Evolutionary conservation across 768 basidiomycete species (phyloP).

Genomic region (Pisolithus albus): DNA sequence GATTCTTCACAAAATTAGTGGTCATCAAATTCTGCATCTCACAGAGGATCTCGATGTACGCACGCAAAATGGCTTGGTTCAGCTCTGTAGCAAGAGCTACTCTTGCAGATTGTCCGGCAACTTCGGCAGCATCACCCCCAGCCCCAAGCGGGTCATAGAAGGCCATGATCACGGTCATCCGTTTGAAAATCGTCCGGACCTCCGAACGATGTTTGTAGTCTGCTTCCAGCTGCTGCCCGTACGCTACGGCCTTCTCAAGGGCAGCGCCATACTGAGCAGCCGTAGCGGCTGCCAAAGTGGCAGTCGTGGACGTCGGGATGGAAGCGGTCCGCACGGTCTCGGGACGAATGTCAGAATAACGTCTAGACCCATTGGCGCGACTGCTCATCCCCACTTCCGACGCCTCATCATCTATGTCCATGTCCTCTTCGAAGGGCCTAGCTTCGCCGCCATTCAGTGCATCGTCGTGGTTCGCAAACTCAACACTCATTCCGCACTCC

Average conservation of each 20-base stretch:
- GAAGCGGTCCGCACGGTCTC: conserved; percentile 26
- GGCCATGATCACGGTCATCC: conserved; percentile 74
- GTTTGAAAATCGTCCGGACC: conserved; percentile 60
- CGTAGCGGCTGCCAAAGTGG: conserved; percentile 19
- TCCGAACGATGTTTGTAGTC: conserved; percentile 63
- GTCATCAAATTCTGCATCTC: conserved; percentile 2
- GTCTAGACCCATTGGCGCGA: conserved; percentile 8
- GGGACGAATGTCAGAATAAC: conserved; percentile 24
- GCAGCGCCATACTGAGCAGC: conserved; percentile 47
- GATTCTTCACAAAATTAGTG: conserved; percentile 44
- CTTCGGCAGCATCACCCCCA: conserved; percentile 56
- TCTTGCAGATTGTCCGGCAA: conserved; percentile 63
- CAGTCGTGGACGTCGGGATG: conserved; percentile 20
- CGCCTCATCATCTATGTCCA: conserved; percentile 49
- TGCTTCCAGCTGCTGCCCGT: conserved; percentile 63
- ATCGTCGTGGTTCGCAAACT: conserved; percentile 30
- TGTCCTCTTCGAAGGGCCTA: conserved; percentile 36
- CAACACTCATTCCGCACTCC: conserved; percentile 28
- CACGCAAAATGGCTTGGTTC: conserved; percentile 79
- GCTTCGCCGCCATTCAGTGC: conserved; percentile 29
- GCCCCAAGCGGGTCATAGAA: conserved; percentile 68
- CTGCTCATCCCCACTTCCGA: conserved; percentile 6
- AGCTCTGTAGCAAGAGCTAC: conserved; percentile 65
- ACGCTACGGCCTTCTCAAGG: conserved; percentile 60
- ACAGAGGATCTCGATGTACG: conserved; percentile 18